Percentiles rank a stretch among this genome's conserved stretches.
phyloP scores from a whole-genome alignment of 2,329 filamentous ascomycete genomes.

The Tolypocladium nubicola region DNA sequence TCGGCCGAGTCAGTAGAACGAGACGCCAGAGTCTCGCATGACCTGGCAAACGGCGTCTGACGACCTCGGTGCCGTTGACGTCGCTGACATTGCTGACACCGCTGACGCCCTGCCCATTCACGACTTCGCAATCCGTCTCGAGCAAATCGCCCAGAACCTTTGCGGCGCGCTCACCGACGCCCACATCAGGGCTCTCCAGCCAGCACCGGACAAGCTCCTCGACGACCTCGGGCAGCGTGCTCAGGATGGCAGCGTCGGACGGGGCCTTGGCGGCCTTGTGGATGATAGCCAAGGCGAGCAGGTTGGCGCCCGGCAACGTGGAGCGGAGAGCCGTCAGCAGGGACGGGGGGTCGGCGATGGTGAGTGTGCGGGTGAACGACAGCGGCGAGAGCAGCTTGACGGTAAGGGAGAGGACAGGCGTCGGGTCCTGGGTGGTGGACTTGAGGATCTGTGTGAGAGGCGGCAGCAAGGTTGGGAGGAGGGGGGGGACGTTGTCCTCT shows the following conservation, averaged over 20 bases:
- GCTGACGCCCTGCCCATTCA: constrained; percentile 15
- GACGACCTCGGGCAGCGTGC: constrained; percentile 36
- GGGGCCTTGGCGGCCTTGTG: constrained; percentile 41
- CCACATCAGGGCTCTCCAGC: constrained; percentile 41
- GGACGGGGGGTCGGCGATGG: constrained; percentile 38
- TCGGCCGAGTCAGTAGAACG: constrained; percentile 33
- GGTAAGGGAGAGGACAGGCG: constrained; percentile 39
- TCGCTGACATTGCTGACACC: constrained; percentile 4
- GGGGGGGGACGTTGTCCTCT: constrained; percentile 41
- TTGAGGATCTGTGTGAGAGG: constrained; percentile 42
- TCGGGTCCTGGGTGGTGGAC: constrained; percentile 38
- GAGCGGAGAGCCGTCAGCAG: constrained; percentile 43
- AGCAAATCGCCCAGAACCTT: constrained; percentile 42
- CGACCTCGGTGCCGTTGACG: constrained; percentile 24
- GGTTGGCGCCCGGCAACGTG: constrained; percentile 42
- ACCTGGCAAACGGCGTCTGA: constrained; percentile 30
- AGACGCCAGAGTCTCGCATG: constrained; percentile 44
- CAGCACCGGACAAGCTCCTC: constrained; percentile 38
- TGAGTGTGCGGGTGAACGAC: constrained; percentile 38
- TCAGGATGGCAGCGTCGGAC: constrained; percentile 38
- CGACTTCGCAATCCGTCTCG: constrained; percentile 39
- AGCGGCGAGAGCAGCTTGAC: constrained; percentile 46
- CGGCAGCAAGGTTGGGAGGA: constrained; percentile 43
- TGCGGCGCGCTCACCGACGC: constrained; percentile 43
- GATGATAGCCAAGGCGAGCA: constrained; percentile 46